Percentiles rank a stretch among this genome's conserved stretches.
Conservation (phyloP, 2,329 filamentous ascomycete genomes). For the Sporothrix variecibatus region DNA sequence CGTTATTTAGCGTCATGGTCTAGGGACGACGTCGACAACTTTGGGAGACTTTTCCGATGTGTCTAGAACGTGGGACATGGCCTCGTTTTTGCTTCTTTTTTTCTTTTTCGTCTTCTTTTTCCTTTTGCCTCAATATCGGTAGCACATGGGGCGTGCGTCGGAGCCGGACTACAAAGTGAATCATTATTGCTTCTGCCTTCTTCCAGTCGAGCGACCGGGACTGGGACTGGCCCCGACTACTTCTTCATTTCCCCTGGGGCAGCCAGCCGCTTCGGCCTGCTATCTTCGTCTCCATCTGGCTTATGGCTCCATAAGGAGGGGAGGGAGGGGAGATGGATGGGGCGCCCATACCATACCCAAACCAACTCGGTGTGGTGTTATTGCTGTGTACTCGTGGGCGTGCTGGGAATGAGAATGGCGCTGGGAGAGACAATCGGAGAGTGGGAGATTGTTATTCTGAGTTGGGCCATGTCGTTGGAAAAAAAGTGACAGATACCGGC, state of each 20-base stretch:
- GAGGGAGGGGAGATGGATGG: not conserved
- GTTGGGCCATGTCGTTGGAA: not conserved
- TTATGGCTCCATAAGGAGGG: not conserved
- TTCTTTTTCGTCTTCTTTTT: not conserved
- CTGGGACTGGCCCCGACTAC: not conserved
- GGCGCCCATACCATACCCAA: constrained; percentile 3
- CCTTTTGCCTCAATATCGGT: not conserved
- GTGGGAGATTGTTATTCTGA: not conserved
- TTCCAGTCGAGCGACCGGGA: not conserved
- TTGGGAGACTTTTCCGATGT: not conserved
- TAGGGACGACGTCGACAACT: not conserved
- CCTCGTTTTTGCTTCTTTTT: not conserved
- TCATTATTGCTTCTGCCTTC: not conserved
- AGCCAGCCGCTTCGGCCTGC: constrained; percentile 11
- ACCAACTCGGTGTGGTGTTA: constrained; percentile 18
- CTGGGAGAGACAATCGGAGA: not conserved
- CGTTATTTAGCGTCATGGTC: constrained; percentile 13
- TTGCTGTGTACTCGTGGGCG: not conserved
- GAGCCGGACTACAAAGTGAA: not conserved
- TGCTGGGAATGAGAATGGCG: not conserved
- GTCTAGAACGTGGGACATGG: not conserved
- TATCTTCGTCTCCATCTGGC: not conserved
- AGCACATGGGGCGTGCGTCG: not conserved
- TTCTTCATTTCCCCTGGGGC: not conserved
- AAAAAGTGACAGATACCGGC: constrained; percentile 19